Conservation (phyloP, 306 rosid genomes). For the Boehmeria nivea region DNA sequence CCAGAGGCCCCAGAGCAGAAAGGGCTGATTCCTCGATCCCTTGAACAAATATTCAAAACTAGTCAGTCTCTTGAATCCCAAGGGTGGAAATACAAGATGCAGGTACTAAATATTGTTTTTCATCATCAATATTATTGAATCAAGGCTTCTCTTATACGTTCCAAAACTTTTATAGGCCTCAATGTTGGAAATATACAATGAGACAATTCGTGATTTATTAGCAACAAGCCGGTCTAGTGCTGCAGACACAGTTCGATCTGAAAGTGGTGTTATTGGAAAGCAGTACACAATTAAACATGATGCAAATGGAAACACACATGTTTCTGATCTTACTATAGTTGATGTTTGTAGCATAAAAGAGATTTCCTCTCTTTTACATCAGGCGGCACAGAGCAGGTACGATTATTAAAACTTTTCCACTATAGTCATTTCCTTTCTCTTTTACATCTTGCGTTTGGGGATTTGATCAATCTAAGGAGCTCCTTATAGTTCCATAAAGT, state of each 20-base stretch:
- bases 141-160: neutral
- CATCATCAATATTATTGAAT: conserved; percentile 3
- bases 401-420: too few relatives aligned
- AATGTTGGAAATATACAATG: conserved; percentile 83
- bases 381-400: conserved; percentile 89
- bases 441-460: too few relatives aligned
- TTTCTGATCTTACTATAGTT: conserved; percentile 72
- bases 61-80: conserved; percentile 75
- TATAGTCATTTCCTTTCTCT: too few relatives aligned
- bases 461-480: too few relatives aligned
- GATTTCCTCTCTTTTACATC: conserved; percentile 79
- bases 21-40: conserved; percentile 89
- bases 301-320: conserved; percentile 76
- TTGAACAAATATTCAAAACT: conserved; percentile 77
- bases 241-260: conserved; percentile 44
- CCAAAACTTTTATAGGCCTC: conserved; percentile 48
- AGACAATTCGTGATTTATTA: conserved; percentile 81
- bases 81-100: conserved; percentile 92
- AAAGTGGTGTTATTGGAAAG: conserved; percentile 55
- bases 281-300: conserved; percentile 89
- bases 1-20: conserved; percentile 69
- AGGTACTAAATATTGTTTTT: conserved; percentile 37
- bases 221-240: conserved; percentile 52
- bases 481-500: neutral
- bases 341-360: conserved; percentile 78